A percentile compares a stretch with the other conserved stretches of the same genome.
Conservation (phyloP, 2,329 filamentous ascomycete genomes). For the Curvularia sp. region DNA sequence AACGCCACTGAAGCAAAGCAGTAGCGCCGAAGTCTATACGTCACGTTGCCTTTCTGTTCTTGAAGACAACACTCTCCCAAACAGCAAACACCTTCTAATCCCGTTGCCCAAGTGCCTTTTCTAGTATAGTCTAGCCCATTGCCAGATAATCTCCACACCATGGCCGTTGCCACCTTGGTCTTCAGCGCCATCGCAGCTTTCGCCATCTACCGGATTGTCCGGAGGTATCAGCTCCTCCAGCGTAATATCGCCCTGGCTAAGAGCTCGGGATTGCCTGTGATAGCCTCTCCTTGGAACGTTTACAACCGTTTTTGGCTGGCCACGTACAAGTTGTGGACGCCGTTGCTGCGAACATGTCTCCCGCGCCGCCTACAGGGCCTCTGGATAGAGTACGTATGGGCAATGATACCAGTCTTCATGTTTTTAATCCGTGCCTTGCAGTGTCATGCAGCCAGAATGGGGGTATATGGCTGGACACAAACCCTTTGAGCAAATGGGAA, state of each 20-base stretch:
- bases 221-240: conserved; percentile 48
- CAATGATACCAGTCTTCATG: not conserved
- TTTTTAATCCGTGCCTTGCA: conserved; percentile 36
- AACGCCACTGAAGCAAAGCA: conserved; percentile 39
- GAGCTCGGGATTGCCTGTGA: conserved; percentile 56
- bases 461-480: conserved; percentile 63
- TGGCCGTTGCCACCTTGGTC: conserved; percentile 32
- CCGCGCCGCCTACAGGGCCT: conserved; percentile 64
- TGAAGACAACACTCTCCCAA: conserved; percentile 14
- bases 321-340: conserved; percentile 62
- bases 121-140: not conserved
- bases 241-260: conserved; percentile 56
- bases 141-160: not conserved
- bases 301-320: conserved; percentile 63
- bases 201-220: conserved; percentile 40
- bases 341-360: conserved; percentile 60
- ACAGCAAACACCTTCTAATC: conserved; percentile 3
- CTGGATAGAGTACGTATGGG: conserved; percentile 65
- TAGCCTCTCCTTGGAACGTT: conserved; percentile 57
- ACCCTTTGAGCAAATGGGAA: conserved; percentile 65
- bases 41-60: conserved; percentile 28
- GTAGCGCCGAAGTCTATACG: conserved; percentile 25
- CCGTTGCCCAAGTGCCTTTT: not conserved
- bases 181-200: conserved; percentile 39
- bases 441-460: conserved; percentile 67